A percentile compares a stretch with the other conserved stretches of the same genome.
Evolutionary conservation across 1,139 yeast genomes (phyloP).

Genomic region (Saccharomyces hybrid): DNA sequence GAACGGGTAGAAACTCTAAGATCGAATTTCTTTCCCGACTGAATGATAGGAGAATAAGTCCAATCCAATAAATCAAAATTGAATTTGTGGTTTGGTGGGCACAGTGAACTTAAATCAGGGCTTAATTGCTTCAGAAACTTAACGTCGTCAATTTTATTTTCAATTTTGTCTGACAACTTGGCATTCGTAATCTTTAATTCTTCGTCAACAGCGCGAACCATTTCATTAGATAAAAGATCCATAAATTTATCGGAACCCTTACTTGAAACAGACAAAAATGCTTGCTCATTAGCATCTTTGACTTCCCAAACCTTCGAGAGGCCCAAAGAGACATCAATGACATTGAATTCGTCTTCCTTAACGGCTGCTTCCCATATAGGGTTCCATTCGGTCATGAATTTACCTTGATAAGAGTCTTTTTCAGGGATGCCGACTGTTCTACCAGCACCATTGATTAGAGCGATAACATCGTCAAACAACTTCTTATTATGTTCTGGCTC

Average conservation of each 20-base stretch:
- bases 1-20: conserved; percentile 81
- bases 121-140: conserved; percentile 61
- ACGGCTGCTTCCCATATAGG: conserved; percentile 45
- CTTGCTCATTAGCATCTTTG: conserved; percentile 76
- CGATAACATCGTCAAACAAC: conserved; percentile 55
- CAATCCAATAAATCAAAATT: conserved; percentile 79
- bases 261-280: conserved; percentile 60
- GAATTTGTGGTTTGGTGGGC: conserved; percentile 47
- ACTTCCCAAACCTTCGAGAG: conserved; percentile 57
- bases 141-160: conserved; percentile 70
- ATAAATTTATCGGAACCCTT: conserved; percentile 74
- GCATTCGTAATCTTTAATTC: conserved; percentile 70
- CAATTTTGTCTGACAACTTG: conserved; percentile 68
- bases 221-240: conserved; percentile 79
- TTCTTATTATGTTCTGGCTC: conserved; percentile 69
- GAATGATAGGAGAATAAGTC: conserved; percentile 90
- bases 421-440: conserved; percentile 50
- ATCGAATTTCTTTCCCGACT: conserved; percentile 82
- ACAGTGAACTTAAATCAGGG: conserved; percentile 41
- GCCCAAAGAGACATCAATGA: conserved; percentile 51
- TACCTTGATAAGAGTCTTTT: conserved; percentile 76
- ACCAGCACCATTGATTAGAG: conserved; percentile 41
- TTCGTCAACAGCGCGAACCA: conserved; percentile 83
- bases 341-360: conserved; percentile 36
- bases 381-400: conserved; percentile 74